phyloP scores from a whole-genome alignment of 2,329 filamentous ascomycete genomes.

The Westerdykella aurantiaca region DNA sequence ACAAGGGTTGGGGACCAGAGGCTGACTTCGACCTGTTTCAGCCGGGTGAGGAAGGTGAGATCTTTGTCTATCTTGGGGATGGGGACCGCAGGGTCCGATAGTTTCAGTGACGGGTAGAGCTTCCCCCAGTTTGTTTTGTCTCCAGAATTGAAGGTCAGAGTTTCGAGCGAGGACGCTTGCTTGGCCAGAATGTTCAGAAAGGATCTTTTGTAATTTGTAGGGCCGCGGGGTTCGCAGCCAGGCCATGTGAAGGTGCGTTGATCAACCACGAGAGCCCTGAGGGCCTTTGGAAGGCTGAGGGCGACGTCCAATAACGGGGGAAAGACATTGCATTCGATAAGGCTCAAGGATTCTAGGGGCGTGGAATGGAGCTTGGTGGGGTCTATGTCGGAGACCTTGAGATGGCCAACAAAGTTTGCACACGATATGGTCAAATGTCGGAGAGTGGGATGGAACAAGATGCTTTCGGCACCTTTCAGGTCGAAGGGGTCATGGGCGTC shows the following conservation, averaged over 20 bases:
- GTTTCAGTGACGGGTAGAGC: not conserved
- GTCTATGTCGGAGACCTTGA: slow-evolving; percentile 9
- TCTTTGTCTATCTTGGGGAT: slow-evolving; percentile 14
- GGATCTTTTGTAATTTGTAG: not conserved
- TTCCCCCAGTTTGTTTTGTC: slow-evolving; percentile 8
- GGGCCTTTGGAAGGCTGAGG: slow-evolving; percentile 27
- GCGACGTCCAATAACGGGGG: slow-evolving; percentile 22
- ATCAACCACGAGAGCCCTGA: slow-evolving; percentile 28
- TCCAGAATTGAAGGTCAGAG: slow-evolving; percentile 25
- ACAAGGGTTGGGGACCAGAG: slow-evolving; percentile 24
- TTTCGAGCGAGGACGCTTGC: slow-evolving; percentile 29
- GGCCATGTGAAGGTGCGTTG: slow-evolving; percentile 28
- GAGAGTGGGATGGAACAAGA: slow-evolving; percentile 32
- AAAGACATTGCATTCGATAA: slow-evolving; percentile 36
- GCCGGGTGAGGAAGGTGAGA: slow-evolving; percentile 19
- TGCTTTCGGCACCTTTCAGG: slow-evolving; percentile 19
- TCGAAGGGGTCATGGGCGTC: slow-evolving; percentile 10
- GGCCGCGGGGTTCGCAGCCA: slow-evolving; percentile 16
- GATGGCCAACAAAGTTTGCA: slow-evolving; percentile 22
- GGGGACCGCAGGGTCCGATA: not conserved
- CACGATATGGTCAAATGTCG: slow-evolving; percentile 30
- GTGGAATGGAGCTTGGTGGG: slow-evolving; percentile 20
- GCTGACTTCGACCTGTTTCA: slow-evolving; percentile 26
- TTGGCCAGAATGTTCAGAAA: slow-evolving; percentile 25
- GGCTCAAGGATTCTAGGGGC: slow-evolving; percentile 24